phyloP scores from a whole-genome alignment of 1,284 basidiomycete genomes.

The Caloboletus inedulis region DNA sequence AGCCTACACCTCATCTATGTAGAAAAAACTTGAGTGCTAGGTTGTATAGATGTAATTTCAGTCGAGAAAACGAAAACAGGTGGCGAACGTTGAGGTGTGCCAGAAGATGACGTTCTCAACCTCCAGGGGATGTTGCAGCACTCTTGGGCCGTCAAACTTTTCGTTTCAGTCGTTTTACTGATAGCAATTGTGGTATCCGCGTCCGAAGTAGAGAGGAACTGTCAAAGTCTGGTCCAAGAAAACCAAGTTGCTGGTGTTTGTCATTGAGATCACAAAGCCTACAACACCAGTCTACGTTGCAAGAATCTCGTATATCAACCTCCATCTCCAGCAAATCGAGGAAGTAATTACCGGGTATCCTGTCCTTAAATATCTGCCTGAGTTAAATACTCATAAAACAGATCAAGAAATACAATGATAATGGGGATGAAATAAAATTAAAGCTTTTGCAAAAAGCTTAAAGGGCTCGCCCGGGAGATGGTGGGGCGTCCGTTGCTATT shows the following conservation, averaged over 20 bases:
- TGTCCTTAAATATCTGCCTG: background rate
- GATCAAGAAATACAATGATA: background rate
- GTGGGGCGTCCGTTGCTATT: slow-evolving; percentile 13
- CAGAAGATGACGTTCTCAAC: too few relatives aligned
- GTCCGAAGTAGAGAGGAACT: too few relatives aligned
- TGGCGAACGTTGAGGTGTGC: too few relatives aligned
- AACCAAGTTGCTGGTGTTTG: background rate
- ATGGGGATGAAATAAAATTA: background rate
- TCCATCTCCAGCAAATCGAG: slow-evolving; percentile 7
- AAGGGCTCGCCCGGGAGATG: slow-evolving; percentile 18
- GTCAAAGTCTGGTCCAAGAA: too few relatives aligned
- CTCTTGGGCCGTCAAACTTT: too few relatives aligned
- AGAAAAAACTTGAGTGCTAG: too few relatives aligned
- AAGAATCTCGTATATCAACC: slow-evolving; percentile 9
- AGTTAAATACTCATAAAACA: slow-evolving; percentile 28
- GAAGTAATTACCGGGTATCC: slow-evolving; percentile 8
- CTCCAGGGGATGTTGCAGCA: too few relatives aligned
- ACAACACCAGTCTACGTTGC: slow-evolving; percentile 4
- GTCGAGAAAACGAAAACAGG: too few relatives aligned
- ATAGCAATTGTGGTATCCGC: too few relatives aligned
- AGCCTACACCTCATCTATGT: too few relatives aligned
- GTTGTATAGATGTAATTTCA: too few relatives aligned
- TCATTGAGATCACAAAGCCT: slow-evolving; percentile 5
- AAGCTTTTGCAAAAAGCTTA: slow-evolving; percentile 14
- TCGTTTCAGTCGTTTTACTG: too few relatives aligned